A percentile compares a stretch with the other conserved stretches of the same genome.
phyloP scores from a whole-genome alignment of 129 eudicot species.

The Artemisia argyi region DNA sequence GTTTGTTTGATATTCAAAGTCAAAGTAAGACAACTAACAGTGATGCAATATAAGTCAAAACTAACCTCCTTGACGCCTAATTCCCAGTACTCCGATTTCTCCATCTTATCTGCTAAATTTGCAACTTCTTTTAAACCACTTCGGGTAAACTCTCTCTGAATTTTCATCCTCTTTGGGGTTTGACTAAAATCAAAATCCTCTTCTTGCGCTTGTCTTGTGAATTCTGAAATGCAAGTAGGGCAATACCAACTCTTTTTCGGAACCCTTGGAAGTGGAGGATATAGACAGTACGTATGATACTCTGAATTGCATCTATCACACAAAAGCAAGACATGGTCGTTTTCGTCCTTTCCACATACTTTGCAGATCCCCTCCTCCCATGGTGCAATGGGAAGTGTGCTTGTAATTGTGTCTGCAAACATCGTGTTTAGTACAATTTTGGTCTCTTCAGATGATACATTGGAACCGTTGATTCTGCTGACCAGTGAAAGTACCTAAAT shows the following conservation, averaged over 20 bases:
- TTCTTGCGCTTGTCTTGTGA: conserved; percentile 39
- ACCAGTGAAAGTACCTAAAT: conserved; percentile 69
- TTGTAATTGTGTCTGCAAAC: conserved; percentile 41
- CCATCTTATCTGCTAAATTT: conserved; percentile 65
- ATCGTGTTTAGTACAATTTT: conserved; percentile 51
- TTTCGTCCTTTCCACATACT: conserved; percentile 95
- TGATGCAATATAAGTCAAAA: conserved; percentile 2
- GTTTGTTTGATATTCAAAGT: background rate
- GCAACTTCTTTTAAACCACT: conserved; percentile 51
- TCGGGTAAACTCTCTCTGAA: conserved; percentile 46
- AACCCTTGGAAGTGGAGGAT: conserved; percentile 88
- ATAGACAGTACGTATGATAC: conserved; percentile 84
- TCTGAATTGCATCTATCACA: conserved; percentile 95
- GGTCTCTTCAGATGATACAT: conserved; percentile 40
- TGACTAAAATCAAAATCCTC: conserved; percentile 29
- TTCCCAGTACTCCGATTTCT: conserved; percentile 75
- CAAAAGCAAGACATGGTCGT: conserved; percentile 77
- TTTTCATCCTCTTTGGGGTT: conserved; percentile 36
- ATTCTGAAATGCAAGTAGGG: conserved; percentile 76
- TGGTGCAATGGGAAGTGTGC: conserved; percentile 73
- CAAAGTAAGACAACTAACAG: background rate
- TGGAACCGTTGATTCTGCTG: conserved; percentile 29
- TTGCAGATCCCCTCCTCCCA: conserved; percentile 97
- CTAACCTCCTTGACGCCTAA: conserved; percentile 76
- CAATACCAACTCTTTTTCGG: conserved; percentile 98